Evolutionary conservation across 192 early-diverging fungal species (phyloP), one percentile per base, ranked within the genome.

Genomic region (Rhizophlyctis rosea): DNA sequence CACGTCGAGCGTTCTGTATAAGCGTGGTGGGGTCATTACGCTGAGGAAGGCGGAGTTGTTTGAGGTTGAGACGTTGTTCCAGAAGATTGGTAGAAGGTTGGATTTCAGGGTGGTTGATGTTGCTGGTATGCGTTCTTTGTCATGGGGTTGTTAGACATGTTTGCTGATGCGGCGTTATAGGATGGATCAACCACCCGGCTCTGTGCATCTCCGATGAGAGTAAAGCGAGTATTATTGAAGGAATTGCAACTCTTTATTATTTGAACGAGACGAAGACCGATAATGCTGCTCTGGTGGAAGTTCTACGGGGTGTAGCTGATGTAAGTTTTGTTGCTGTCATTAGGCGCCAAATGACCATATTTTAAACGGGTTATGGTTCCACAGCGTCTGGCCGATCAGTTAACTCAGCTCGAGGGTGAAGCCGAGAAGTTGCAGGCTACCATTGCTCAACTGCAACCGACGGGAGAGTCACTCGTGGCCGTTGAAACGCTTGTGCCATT

Each of bases 191-290:
- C n/a, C n/a, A n/a, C n/a, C n/a, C n/a, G n/a, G n/a, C n/a, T n/a
- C n/a, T n/a, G n/a, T n/a, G n/a, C n/a, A n/a, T n/a, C n/a, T n/a
- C n/a, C n/a, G n/a, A n/a, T 4, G 9, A 33, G 4, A 21, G 28
- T 4, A 88, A 86, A 74, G 64, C 70, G n/a, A 80, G 80, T 7
- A 56, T 90, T 24, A 63, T 88, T 9, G 88, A 90, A 54, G 87
- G 81, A 4, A 73, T 86, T 34, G 78, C 86, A 14, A 88, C 88
- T 0, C 55, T 90, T 16, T 90, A 88, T 57, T 83, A 81, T 59
- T 71, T 90, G 5, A 80, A 88, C 57, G 80, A 88, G 52, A 73
- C 70, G 16, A 27, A 47, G 21, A 24, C 11, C 14, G 35, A 64
- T 7, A 21, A 62, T 11, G 28, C 4, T 5, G 25, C 28, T 21